Conservation (phyloP, 2,329 filamentous ascomycete genomes). For the Pseudogymnoascus sp. region DNA sequence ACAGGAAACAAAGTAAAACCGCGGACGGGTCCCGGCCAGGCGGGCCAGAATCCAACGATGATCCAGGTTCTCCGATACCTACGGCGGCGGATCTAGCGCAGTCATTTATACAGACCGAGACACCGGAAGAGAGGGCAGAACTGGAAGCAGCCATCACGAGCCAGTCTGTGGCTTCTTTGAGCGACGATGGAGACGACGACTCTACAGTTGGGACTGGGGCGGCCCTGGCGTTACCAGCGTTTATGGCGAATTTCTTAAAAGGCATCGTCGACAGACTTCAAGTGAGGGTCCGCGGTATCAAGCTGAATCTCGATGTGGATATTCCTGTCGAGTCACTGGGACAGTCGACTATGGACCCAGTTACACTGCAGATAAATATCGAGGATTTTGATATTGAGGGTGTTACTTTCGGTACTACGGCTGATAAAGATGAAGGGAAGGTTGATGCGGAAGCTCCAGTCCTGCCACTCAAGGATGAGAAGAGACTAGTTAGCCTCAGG, state of each 20-base stretch:
- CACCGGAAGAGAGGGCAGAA: slow-evolving; percentile 55
- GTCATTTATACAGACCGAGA: slow-evolving; percentile 70
- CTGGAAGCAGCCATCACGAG: slow-evolving; percentile 62
- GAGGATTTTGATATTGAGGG: slow-evolving; percentile 61
- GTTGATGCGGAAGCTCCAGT: slow-evolving; percentile 6
- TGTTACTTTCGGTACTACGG: slow-evolving; percentile 42
- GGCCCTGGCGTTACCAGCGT: slow-evolving; percentile 59
- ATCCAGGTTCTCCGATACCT: slow-evolving; percentile 44
- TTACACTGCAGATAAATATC: slow-evolving; percentile 59
- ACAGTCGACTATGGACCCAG: slow-evolving; percentile 39
- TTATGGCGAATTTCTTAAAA: slow-evolving; percentile 65
- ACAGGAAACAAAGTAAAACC: slow-evolving; percentile 22
- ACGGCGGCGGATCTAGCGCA: slow-evolving; percentile 67
- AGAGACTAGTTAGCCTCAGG: slow-evolving; percentile 56
- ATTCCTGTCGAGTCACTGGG: slow-evolving; percentile 39
- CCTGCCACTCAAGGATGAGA: slow-evolving; percentile 49
- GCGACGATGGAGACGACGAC: slow-evolving; percentile 59
- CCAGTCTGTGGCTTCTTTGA: slow-evolving; percentile 54
- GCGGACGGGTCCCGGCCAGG: background rate
- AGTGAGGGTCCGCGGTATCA: slow-evolving; percentile 57
- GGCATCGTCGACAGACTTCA: slow-evolving; percentile 66
- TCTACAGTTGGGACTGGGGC: slow-evolving; percentile 61
- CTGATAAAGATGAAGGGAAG: slow-evolving; percentile 10
- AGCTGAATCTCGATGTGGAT: slow-evolving; percentile 58
- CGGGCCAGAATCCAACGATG: slow-evolving; percentile 13